Percentiles rank a stretch among this genome's conserved stretches.
These are phyloP conservation scores for Blastobotrys elegans DNA, from an alignment of 1,139 yeast genomes.

Conservation along the genomic window DNA sequence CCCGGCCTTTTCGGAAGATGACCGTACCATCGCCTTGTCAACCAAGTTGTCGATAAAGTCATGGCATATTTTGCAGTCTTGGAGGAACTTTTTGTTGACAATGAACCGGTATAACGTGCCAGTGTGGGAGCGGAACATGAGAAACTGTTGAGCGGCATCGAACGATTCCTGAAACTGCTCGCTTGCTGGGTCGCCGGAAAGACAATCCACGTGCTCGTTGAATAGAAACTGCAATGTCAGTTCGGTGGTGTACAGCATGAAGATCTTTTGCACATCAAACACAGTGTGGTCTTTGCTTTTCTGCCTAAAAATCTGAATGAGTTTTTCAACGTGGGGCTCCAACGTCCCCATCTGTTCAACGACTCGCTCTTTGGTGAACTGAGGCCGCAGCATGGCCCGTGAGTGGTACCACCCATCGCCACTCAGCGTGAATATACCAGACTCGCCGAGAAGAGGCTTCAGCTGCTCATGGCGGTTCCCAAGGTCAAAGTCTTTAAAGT, in stretches of 20 bases:
- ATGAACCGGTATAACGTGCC: slow-evolving; percentile 34
- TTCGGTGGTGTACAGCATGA: slow-evolving; percentile 51
- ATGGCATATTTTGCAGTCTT: slow-evolving; percentile 26
- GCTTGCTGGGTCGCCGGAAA: slow-evolving; percentile 17
- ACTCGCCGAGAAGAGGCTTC: slow-evolving; percentile 45
- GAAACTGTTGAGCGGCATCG: slow-evolving; percentile 39
- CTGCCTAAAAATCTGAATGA: slow-evolving; percentile 26
- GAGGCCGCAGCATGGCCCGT: slow-evolving; percentile 54
- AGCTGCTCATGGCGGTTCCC: slow-evolving; percentile 44
- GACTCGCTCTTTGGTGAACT: slow-evolving; percentile 52
- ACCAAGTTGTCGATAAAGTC: slow-evolving; percentile 32
- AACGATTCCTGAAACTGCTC: slow-evolving; percentile 43
- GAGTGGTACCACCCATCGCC: slow-evolving; percentile 54
- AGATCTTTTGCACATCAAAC: slow-evolving; percentile 46
- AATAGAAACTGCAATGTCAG: slow-evolving; percentile 57
- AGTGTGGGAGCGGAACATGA: slow-evolving; percentile 27
- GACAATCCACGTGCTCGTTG: slow-evolving; percentile 45
- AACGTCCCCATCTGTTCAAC: slow-evolving; percentile 32
- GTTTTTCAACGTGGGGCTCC: slow-evolving; percentile 14
- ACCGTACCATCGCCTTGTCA: not conserved
- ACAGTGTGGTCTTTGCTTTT: slow-evolving; percentile 15
- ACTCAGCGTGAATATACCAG: slow-evolving; percentile 52
- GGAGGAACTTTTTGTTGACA: slow-evolving; percentile 34
- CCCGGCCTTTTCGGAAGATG: slow-evolving; percentile 23
- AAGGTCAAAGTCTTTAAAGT: slow-evolving; percentile 47